Base-by-base conservation (phyloP, 192 early-diverging fungal genomes). In the Umbelopsis sp. region DNA sequence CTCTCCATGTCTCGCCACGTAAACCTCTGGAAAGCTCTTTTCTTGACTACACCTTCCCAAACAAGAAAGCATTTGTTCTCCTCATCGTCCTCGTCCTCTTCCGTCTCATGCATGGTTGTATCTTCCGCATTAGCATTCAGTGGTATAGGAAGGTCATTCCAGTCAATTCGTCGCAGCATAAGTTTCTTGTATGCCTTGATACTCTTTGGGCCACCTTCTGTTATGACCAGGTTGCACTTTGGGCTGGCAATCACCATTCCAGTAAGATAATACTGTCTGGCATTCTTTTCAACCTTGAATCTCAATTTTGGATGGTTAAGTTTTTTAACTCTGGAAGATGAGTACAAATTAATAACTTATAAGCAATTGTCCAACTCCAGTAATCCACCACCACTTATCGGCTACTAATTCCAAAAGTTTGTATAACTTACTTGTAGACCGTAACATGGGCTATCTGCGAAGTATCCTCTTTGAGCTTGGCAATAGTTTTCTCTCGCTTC, bases 151-250 rank as follows among this genome's bases (percentile, higher is more conserved):
- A 80, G 73, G 49, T 86, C 88, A 33, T 83, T 81, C 98, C 98
- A 99, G 75, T 98, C 89, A 71, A 99, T 98, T 20, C 98, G 86
- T 30, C 93, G 78, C 13, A 98, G 84, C 98, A 99, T 95, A 22
- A 99, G 82, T 71, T 97, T 96, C 78, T 97, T 99, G 84, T 96
- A 99, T 37, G 88, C 86, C 70, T 93, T 93, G 71, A 98, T 84
- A 2, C 86, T 88, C 73, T 97, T 94, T 13, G 88, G 90, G 4
- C 96, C 92, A 1, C 98, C 98, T 80, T 99, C 98, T 5, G 96
- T 96, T 49, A 97, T 80, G 5, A 99, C 93, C 52, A 98, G 66
- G 70, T 85, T 87, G 76, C 89, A 86, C 4, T 87, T 90, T 2
- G 89, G 86, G 71, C 92, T 85, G 18, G 92, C 77, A 49, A 98